Percentiles rank a stretch among this genome's conserved stretches.
Evolutionary conservation across 371 early-diverging fungal species (phyloP).

Genomic region (Mortierella sp.): DNA sequence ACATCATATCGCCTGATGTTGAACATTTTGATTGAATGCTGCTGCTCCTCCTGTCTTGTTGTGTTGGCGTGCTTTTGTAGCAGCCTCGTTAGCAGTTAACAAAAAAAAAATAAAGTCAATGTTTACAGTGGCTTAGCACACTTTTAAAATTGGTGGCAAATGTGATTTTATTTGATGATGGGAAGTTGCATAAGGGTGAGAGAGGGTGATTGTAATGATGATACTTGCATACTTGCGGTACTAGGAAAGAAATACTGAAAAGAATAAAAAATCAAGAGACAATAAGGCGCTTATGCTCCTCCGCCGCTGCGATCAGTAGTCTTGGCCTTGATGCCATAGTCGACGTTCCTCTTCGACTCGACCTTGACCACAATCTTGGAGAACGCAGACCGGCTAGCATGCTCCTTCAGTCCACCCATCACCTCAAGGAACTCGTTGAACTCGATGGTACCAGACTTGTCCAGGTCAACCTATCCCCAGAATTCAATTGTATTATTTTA

Average conservation of each 20-base stretch:
- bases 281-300: slow-evolving; percentile 64
- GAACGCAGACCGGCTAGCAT: slow-evolving; percentile 54
- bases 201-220: too few relatives aligned
- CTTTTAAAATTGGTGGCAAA: too few relatives aligned
- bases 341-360: slow-evolving; percentile 43
- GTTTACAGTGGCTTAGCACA: too few relatives aligned
- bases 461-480: slow-evolving; percentile 57
- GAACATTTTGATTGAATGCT: slow-evolving; percentile 51
- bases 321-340: slow-evolving; percentile 61
- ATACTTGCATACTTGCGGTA: too few relatives aligned
- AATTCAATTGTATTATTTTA: too few relatives aligned
- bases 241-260: background rate
- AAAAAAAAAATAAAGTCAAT: slow-evolving; percentile 3
- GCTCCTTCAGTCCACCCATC: slow-evolving; percentile 70
- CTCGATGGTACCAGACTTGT: slow-evolving; percentile 65
- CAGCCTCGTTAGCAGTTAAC: too few relatives aligned
- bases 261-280: background rate
- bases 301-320: slow-evolving; percentile 77
- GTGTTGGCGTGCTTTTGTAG: too few relatives aligned
- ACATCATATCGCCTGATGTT: slow-evolving; percentile 50
- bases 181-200: too few relatives aligned
- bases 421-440: slow-evolving; percentile 85
- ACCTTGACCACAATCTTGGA: slow-evolving; percentile 56
- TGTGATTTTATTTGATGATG: too few relatives aligned
- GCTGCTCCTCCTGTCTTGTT: too few relatives aligned